These are phyloP conservation scores for Aspergillus hortae DNA, from an alignment of 2,329 filamentous ascomycete genomes.

Conservation along the genomic window DNA sequence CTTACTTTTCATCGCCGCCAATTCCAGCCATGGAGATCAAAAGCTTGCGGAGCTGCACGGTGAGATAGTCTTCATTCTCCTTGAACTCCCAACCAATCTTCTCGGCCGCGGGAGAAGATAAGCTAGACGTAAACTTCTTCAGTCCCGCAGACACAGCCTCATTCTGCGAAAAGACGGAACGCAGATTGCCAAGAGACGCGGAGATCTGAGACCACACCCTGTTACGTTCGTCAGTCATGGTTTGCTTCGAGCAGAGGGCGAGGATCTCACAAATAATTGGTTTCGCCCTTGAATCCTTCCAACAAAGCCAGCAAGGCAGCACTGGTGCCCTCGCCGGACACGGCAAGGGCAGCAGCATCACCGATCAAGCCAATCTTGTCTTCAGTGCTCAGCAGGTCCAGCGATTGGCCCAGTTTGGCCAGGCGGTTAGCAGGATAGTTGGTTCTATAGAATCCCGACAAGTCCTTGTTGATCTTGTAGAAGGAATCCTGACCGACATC, in stretches of 20 bases:
- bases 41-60: constrained; percentile 75
- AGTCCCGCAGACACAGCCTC: constrained; percentile 68
- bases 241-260: not conserved
- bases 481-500: constrained; percentile 67
- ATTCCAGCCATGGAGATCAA: constrained; percentile 72
- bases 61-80: constrained; percentile 76
- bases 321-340: constrained; percentile 80
- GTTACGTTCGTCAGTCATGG: constrained; percentile 16
- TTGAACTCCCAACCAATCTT: constrained; percentile 82
- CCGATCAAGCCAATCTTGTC: constrained; percentile 93
- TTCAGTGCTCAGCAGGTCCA: constrained; percentile 71
- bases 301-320: constrained; percentile 78
- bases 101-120: constrained; percentile 71
- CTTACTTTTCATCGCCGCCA: constrained; percentile 71
- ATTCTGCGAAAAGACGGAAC: constrained; percentile 80
- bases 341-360: constrained; percentile 82
- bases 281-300: constrained; percentile 77
- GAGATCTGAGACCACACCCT: constrained; percentile 83
- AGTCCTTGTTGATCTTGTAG: constrained; percentile 90
- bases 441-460: constrained; percentile 86
- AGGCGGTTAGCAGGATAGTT: constrained; percentile 87
- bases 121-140: constrained; percentile 72
- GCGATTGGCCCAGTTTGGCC: constrained; percentile 71
- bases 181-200: constrained; percentile 69
- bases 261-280: constrained; percentile 65